Evolutionary conservation across 768 basidiomycete genomes (phyloP).

Genomic region (Suillus sp.): DNA sequence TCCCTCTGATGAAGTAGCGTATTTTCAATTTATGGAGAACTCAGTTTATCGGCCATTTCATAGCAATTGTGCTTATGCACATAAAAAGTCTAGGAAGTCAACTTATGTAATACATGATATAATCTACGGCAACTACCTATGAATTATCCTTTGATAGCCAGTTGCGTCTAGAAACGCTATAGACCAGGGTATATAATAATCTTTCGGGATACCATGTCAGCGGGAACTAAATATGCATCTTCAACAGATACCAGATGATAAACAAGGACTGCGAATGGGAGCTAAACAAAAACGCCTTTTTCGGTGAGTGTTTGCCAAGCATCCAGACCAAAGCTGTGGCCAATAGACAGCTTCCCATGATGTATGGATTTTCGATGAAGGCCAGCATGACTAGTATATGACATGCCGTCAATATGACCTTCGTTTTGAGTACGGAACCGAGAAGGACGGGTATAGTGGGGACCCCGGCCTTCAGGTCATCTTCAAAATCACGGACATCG

Average conservation of each 20-base stretch:
- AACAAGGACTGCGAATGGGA: background rate
- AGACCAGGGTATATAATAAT: too few species aligned
- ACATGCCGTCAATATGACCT: background rate
- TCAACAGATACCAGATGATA: background rate
- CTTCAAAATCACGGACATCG: background rate
- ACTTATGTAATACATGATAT: background rate
- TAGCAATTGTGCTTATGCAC: too few species aligned
- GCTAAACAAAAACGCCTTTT: background rate
- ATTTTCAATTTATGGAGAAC: too few species aligned
- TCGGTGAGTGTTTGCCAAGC: background rate
- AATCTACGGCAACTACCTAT: background rate
- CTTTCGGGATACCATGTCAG: too few species aligned
- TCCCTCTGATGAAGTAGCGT: too few species aligned
- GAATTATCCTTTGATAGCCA: background rate
- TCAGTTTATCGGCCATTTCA: too few species aligned
- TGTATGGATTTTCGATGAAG: background rate
- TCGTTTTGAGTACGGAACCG: background rate
- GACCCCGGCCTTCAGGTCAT: background rate
- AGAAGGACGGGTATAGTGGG: constrained; percentile 3
- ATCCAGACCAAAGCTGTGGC: background rate
- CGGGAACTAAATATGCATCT: background rate
- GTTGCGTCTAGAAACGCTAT: background rate
- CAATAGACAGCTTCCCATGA: background rate
- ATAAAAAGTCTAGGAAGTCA: too few species aligned
- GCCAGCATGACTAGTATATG: background rate